Conservation (phyloP, 805 yeast species). For the Groenewaldozyma tartarivorans region DNA sequence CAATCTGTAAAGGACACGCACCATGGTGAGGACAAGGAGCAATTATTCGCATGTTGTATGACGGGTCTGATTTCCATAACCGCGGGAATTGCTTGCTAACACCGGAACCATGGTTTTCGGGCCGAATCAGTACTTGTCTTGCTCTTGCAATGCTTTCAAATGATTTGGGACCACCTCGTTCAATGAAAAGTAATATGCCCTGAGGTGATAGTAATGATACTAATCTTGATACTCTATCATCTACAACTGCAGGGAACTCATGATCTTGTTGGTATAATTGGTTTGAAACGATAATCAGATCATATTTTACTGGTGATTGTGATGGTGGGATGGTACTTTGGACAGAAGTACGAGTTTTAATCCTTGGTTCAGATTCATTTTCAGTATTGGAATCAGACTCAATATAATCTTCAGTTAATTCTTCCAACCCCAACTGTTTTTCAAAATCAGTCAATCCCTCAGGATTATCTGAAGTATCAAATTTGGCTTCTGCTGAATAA, state of each 20-base stretch:
- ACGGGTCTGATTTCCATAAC: conserved; percentile 22
- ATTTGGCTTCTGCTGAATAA: neutral
- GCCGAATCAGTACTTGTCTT: conserved; percentile 81
- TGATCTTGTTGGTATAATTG: conserved; percentile 54
- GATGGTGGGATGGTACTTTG: conserved; percentile 41
- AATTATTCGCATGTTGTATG: conserved; percentile 50
- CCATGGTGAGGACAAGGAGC: conserved; percentile 92
- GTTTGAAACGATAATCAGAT: conserved; percentile 74
- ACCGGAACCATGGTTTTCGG: conserved; percentile 34
- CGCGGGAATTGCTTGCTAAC: conserved; percentile 21
- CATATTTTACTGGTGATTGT: conserved; percentile 44
- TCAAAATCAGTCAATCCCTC: neutral
- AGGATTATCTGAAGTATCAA: neutral
- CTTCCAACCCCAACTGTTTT: neutral
- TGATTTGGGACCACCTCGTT: conserved; percentile 84
- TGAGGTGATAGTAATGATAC: conserved; percentile 59
- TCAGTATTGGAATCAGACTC: neutral
- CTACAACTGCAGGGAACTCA: conserved; percentile 65
- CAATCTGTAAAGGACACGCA: conserved; percentile 74
- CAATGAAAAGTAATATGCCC: conserved; percentile 72
- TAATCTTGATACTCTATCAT: conserved; percentile 49
- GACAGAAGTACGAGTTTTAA: conserved; percentile 49
- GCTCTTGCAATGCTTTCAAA: conserved; percentile 86
- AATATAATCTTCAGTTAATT: neutral
- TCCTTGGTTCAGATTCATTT: conserved; percentile 8